Evolutionary conservation across 768 basidiomycete species (phyloP), one percentile per base, ranked within the genome.

Genomic region (Pulveroboletus frians): DNA sequence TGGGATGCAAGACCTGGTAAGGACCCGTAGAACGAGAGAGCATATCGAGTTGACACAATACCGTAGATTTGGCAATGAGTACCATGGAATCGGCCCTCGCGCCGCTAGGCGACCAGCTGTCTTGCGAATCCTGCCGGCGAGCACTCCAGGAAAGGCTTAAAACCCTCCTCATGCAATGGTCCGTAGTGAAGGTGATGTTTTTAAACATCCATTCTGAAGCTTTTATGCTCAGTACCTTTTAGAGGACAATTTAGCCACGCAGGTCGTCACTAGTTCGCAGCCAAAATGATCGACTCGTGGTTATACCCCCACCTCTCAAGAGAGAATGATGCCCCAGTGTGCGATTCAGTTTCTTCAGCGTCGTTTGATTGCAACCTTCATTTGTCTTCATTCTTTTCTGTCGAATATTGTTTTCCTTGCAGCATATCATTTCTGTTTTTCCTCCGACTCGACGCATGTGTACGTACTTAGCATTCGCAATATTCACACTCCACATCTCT

Each of bases 1-100:
- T 90, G 88, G 88, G 88, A 89, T 66, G 84, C 85, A 31, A 73
- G 85, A 48, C 85, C 87, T 56, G 88, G 86, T 88, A 60, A 51
- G 76, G 17, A 65, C 15, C 17, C 41, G 4, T 23, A 15, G 21
- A 32, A 3, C n/a, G 26, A n/a, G 32, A 45, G 4, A 37, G 17
- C 10, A 41, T 40, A 15, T 34, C 9, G 34, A 23, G 20, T 37
- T 59, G 21, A 59, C 40, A 31, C 13, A n/a, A 17, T 21, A 15
- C 9, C 36, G 14, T 55, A 89, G 88, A 90, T 64, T 61, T 89
- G n/a, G 85, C 87, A 17, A 83, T 81, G 31, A 77, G 73, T 47
- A 71, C 80, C 3, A 84, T 91, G 69, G 86, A 89, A 63, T 78
- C 78, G 6, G 84, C 88, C 23, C 73, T 91, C 38, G 73, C 75